Evolutionary conservation across 73 alveolate species (phyloP).

Genomic region (Halteria grandinella): DNA sequence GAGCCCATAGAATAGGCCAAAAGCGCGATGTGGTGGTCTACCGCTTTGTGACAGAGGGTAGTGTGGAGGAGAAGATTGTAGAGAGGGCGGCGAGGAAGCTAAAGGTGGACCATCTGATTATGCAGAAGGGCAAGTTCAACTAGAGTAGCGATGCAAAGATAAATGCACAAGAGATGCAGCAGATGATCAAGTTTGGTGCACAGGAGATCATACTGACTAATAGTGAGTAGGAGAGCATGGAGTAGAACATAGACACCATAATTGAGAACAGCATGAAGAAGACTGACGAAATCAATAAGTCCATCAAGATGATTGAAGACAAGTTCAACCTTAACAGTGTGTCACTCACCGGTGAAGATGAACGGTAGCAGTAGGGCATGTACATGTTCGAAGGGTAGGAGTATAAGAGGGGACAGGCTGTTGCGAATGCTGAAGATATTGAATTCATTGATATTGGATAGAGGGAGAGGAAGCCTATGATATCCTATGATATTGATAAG

Average conservation of each 20-base stretch:
- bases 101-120: conserved; percentile 91
- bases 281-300: conserved; percentile 83
- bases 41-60: conserved; percentile 93
- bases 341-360: conserved; percentile 74
- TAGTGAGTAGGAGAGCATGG: conserved; percentile 45
- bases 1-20: conserved; percentile 97
- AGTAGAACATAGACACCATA: conserved; percentile 88
- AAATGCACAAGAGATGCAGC: conserved; percentile 80
- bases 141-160: conserved; percentile 43
- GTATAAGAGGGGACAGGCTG: conserved; percentile 55
- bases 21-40: conserved; percentile 92
- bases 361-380: conserved; percentile 27
- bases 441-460: conserved; percentile 65
- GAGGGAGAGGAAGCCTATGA: conserved; percentile 80
- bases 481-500: conserved; percentile 74
- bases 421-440: background rate
- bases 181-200: conserved; percentile 76
- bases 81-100: conserved; percentile 94
- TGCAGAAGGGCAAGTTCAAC: conserved; percentile 85
- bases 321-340: conserved; percentile 85
- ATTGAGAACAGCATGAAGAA: conserved; percentile 83
- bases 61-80: conserved; percentile 94
- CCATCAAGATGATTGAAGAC: conserved; percentile 85
- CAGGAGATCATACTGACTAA: conserved; percentile 62
- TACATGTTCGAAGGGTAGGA: conserved; percentile 75